These are phyloP conservation scores for Rhinocladiella similis DNA, from an alignment of 2,329 filamentous ascomycete genomes.

Conservation along the genomic window DNA sequence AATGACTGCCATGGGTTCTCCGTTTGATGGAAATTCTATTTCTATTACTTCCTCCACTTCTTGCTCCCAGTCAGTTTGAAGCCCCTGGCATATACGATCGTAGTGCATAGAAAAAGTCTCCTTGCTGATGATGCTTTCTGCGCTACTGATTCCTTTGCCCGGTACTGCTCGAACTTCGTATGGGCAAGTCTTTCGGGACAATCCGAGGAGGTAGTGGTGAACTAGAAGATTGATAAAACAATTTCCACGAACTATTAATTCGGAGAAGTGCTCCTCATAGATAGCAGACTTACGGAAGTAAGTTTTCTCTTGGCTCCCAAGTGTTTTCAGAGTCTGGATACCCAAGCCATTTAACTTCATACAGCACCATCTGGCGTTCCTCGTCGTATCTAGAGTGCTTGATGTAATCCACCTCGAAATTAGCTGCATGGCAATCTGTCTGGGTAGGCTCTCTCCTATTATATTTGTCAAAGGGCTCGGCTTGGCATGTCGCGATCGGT, in stretches of 20 bases:
- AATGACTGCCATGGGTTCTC: neutral
- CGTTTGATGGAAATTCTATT: neutral
- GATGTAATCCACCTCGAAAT: neutral
- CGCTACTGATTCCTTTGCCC: neutral
- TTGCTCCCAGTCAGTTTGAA: neutral
- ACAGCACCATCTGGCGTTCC: neutral
- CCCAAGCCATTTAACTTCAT: neutral
- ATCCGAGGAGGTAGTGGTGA: neutral
- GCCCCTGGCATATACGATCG: neutral
- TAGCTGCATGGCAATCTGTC: too few species aligned
- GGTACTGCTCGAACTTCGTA: neutral
- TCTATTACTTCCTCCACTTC: neutral
- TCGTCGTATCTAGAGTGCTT: neutral
- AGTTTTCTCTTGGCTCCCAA: neutral
- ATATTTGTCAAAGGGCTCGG: too few species aligned
- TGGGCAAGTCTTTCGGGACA: neutral
- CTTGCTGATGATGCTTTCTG: neutral
- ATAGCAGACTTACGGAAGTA: neutral
- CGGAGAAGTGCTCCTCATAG: neutral
- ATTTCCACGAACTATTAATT: neutral
- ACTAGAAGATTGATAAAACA: neutral
- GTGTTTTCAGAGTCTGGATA: neutral
- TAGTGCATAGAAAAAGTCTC: neutral
- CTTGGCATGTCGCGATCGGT: too few species aligned
- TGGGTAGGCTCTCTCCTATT: too few species aligned